A percentile compares a stretch with the other conserved stretches of the same genome.
Evolutionary conservation across 2,329 filamentous ascomycete species (phyloP).

Genomic region (Acephala macrosclerotiorum): DNA sequence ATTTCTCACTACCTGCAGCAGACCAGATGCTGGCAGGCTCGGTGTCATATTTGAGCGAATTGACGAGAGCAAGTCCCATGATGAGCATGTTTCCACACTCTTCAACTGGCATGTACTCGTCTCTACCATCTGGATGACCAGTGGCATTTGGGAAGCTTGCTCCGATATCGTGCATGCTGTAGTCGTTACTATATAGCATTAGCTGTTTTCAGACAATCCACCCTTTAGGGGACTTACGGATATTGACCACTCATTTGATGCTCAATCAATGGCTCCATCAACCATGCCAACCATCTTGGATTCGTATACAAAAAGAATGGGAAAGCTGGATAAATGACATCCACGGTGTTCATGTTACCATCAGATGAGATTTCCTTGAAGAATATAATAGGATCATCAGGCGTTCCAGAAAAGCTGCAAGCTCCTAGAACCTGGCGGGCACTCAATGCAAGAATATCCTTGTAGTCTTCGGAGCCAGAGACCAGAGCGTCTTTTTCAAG

Average conservation of each 20-base stretch:
- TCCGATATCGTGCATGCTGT: conserved; percentile 81
- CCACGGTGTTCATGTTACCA: conserved; percentile 85
- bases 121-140: conserved; percentile 69
- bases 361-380: conserved; percentile 88
- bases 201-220: neutral
- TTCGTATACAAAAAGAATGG: conserved; percentile 90
- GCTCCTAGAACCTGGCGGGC: conserved; percentile 83
- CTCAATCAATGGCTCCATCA: conserved; percentile 81
- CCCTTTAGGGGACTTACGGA: conserved; percentile 51
- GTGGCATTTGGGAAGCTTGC: conserved; percentile 79
- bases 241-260: conserved; percentile 85
- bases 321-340: conserved; percentile 87
- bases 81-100: conserved; percentile 74
- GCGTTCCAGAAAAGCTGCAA: conserved; percentile 76
- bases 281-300: conserved; percentile 79
- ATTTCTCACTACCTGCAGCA: conserved; percentile 44
- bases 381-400: conserved; percentile 77
- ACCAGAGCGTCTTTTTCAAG: conserved; percentile 74
- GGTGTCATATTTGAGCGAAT: conserved; percentile 71
- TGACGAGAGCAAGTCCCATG: conserved; percentile 78
- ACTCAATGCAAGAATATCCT: conserved; percentile 78
- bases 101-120: conserved; percentile 73
- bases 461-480: conserved; percentile 77
- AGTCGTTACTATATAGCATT: conserved; percentile 61
- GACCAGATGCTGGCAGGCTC: conserved; percentile 67